Base-by-base conservation (phyloP, 164 flowering plant species). In the Magnolia changhungtana region DNA sequence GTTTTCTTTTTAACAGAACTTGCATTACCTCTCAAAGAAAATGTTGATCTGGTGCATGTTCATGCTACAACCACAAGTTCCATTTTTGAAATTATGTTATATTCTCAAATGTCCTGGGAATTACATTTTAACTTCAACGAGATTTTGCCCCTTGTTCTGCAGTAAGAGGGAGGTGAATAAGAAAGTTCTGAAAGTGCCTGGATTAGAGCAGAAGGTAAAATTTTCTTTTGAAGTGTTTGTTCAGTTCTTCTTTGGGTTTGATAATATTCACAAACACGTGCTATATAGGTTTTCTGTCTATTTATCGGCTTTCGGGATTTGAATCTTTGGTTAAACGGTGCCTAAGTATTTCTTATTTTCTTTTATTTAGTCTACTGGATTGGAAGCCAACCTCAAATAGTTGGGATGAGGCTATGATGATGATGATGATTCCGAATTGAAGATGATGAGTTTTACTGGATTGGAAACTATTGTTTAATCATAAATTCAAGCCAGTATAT, bases 111-210 rank as follows among this genome's bases (percentile, higher is more conserved):
- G 55, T 45, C 67, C 18, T 59, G 24, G 19, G 20, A 71, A 14
- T 74, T 29, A 10, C 31, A 50, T 50, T 29, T 55, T 55, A 58
- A 37, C 73, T 50, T n/a, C 63, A 27, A 50, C 3, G 27, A 50
- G 29, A 61, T 75, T 63, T 18, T 78, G 1, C 52, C 50, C 61
- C 77, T 16, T 69, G 63, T 74, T 85, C 75, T 87, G 85, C 92
- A 96, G 99, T 20, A 96, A 96, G 85, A 88, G 99, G 82, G 99
- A 81, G 84, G 97, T 96, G 76, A 96, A 96, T 84, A 96, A 96
- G 87, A 94, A 90, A 78, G 98, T 96, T 80, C 91, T 96, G 52
- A 96, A 96, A 84, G 98, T 96, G 84, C 98, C 98, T 76, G 88
- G 92, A 59, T 84, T 96, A 82, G 99, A 96, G 76, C 97, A 91